Conservation (phyloP, 1,284 basidiomycete species). For the Tranzscheliella williamsii region DNA sequence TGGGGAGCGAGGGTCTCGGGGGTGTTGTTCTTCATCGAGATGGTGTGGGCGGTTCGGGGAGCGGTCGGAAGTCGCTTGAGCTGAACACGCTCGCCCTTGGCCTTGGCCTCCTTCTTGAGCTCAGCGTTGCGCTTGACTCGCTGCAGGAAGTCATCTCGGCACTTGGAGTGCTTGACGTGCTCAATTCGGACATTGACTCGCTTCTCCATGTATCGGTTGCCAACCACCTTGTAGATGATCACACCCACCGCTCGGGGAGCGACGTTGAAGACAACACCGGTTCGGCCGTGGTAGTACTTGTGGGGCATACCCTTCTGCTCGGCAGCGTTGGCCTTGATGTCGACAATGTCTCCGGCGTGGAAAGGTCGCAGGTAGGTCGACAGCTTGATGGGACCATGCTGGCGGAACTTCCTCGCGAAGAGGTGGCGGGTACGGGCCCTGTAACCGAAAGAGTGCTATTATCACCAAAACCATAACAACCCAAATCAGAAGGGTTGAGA, state of each 20-base stretch:
- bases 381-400: slow-evolving; percentile 86
- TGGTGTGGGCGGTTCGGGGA: slow-evolving; percentile 78
- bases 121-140: slow-evolving; percentile 91
- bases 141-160: slow-evolving; percentile 96
- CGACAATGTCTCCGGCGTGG: slow-evolving; percentile 96
- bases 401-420: slow-evolving; percentile 71
- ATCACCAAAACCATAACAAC: not conserved
- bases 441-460: slow-evolving; percentile 97
- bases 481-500: no score
- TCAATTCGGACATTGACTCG: slow-evolving; percentile 98
- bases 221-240: slow-evolving; percentile 97
- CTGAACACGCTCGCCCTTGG: slow-evolving; percentile 70
- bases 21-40: slow-evolving; percentile 75
- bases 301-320: slow-evolving; percentile 99
- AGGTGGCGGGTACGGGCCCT: slow-evolving; percentile 99
- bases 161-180: slow-evolving; percentile 97
- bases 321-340: slow-evolving; percentile 98
- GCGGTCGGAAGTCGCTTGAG: slow-evolving; percentile 84
- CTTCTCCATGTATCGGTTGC: slow-evolving; percentile 99
- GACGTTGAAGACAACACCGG: slow-evolving; percentile 98
- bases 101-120: slow-evolving; percentile 79
- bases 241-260: slow-evolving; percentile 92
- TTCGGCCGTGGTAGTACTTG: slow-evolving; percentile 78
- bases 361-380: slow-evolving; percentile 92
- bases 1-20: slow-evolving; percentile 92